Evolutionary conservation across 148 eudicot species (phyloP), one percentile per base, ranked within the genome.

Genomic region (Talinum fruticosum): DNA sequence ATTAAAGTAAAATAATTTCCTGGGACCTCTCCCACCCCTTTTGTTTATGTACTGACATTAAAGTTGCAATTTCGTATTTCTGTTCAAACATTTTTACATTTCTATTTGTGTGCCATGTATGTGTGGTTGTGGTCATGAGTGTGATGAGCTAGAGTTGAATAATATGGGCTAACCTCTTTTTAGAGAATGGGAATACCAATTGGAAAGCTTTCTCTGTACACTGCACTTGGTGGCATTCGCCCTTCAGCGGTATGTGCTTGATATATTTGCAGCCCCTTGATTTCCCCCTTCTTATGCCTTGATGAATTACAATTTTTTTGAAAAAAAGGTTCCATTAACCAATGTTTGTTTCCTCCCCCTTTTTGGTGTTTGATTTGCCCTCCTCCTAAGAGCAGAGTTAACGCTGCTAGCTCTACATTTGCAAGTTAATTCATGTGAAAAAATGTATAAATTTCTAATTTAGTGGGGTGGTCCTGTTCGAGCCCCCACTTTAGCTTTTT

Each of bases 131-230:
- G 57, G 26, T 21, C 14, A 23, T 32, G 4, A 0, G 44, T 6
- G 2, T 38, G 41, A 76, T 76, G 49, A 38, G 10, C 69, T 29
- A 28, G 10, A 71, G 36, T 62, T 73, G 67, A 61, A 45, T 47
- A 4, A 71, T 76, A 66, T 76, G 75, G 61, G 38, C 53, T 71
- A 38, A 24, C 71, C 24, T 79, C 44, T 77, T 74, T 62, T 32
- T 85, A 96, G 99, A 97, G 99, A 73, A 96, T 96, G 99, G 99
- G 97, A 73, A n/a, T n/a, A n/a, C n/a, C 99, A 2, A 91, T 96
- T 10, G 99, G 99, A 49, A 96, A 96, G 83, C 97, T 96, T 44
- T 83, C 99, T 74, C 72, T 96, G 74, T 96, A 96, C 78, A 85
- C n/a, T 7, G 99, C 99, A 44, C 93, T 96, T 70, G 99, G 99